Base-by-base conservation (phyloP, 805 yeast species). In the Lachancea quebecensis region DNA sequence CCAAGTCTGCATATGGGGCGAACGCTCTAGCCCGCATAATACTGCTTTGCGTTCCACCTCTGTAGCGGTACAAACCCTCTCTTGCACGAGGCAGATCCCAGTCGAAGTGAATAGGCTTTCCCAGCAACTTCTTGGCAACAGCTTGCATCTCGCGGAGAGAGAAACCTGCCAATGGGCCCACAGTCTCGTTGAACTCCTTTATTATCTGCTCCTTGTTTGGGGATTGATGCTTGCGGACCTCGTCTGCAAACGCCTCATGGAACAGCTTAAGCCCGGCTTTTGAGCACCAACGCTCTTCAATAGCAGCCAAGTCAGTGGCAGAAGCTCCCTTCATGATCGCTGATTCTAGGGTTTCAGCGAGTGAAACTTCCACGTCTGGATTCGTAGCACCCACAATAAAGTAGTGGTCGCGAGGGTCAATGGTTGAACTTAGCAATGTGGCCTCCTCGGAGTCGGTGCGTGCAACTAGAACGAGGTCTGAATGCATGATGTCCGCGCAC, bases 391-490 rank as follows among this genome's bases (percentile, higher is more conserved):
- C 98, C 55, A 84, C 79, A 58, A 91, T 74, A 67, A 86, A 91
- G 71, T 82, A 88, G 67, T 91, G 98, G 68, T 91, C 98, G 68
- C 98, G 80, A 69, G 76, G 80, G 68, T 91, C 98, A 60, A 91
- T 90, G 44, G 97, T 85, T 16, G 96, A 87, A 49, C 96, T 87
- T 64, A 91, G 74, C 64, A 91, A 77, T 44, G 97, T 91, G 39
- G 97, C 98, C 54, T 96, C 97, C 73, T 91, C 98, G 45, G 96
- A 87, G 68, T 91, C 98, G 33, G 97, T 89, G 73, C 98, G 82
- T 42, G 97, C 97, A 59, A 91, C 95, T 53, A 82, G 78, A 52
- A 91, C 70, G 62, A 91, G 75, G 62, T 89, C 89, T 37, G 89
- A 78, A 42, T 95, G 93, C 70, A 87, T 80, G 51, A 90, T 85